Conservation (phyloP, 2,329 filamentous ascomycete genomes). For the Colletotrichum sojae region DNA sequence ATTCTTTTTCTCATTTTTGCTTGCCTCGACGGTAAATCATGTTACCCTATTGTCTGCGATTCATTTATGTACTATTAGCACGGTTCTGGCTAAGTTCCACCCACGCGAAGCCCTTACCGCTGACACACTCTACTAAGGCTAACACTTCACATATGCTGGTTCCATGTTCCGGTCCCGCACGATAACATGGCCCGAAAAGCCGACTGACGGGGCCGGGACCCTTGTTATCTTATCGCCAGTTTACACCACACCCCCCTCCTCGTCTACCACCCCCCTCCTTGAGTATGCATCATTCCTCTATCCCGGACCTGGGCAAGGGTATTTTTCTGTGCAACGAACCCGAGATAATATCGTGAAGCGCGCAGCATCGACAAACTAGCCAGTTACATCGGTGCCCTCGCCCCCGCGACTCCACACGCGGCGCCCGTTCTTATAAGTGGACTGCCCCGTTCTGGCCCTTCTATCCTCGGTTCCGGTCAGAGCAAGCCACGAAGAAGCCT, state of each 20-base stretch:
- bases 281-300: constrained; percentile 26
- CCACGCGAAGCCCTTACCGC: no score
- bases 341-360: constrained; percentile 41
- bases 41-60: no score
- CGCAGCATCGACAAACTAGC: constrained; percentile 22
- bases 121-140: no score
- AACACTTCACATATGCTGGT: no score
- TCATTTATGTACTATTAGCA: no score
- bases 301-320: constrained; percentile 37
- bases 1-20: no score
- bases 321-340: constrained; percentile 28
- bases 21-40: no score
- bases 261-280: constrained; percentile 12
- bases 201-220: constrained; percentile 20
- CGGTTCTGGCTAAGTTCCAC: no score
- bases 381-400: constrained; percentile 25
- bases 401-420: constrained; percentile 39
- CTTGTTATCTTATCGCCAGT: constrained; percentile 26
- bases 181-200: constrained; percentile 24
- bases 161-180: constrained; percentile 19
- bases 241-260: not conserved
- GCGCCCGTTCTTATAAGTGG: constrained; percentile 41
- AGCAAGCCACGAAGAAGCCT: constrained; percentile 37
- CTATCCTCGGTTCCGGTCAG: constrained; percentile 38
- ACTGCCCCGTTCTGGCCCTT: constrained; percentile 36